These are phyloP conservation scores for Eimeria sp. DNA, from an alignment of 169 alveolate genomes.

Conservation along the genomic window DNA sequence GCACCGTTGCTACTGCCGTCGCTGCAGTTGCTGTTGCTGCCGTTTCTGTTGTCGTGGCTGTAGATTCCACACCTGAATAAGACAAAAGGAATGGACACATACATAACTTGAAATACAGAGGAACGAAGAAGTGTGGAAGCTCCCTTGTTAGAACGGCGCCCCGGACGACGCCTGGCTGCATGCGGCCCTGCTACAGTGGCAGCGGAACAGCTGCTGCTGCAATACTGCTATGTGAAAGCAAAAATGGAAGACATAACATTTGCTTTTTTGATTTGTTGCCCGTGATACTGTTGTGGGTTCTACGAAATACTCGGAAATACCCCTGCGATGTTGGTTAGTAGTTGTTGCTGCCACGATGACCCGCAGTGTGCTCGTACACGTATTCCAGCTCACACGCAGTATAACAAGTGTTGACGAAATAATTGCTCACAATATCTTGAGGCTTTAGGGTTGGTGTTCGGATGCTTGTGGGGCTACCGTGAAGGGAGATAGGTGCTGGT, in stretches of 20 bases:
- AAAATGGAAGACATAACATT: background rate
- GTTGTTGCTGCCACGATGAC: no score
- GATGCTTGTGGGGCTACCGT: no score
- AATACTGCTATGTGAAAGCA: background rate
- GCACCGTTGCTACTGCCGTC: background rate
- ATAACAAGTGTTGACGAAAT: no score
- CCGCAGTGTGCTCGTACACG: no score
- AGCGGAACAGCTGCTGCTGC: background rate
- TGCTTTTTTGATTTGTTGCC: background rate
- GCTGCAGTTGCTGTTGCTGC: background rate
- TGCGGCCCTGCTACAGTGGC: conserved; percentile 14
- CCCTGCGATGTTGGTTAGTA: no score
- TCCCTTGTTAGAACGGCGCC: background rate
- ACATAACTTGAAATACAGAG: background rate
- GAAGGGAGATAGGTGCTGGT: no score
- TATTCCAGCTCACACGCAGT: no score
- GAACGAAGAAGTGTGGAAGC: background rate
- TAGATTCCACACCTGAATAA: background rate
- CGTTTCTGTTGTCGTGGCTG: background rate
- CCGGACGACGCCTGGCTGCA: background rate
- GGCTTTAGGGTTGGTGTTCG: no score
- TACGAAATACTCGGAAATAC: no score
- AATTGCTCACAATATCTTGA: no score
- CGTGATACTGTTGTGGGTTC: no score
- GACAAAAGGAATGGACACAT: background rate